Conservation (phyloP, 164 flowering plant species). For the Santalum album region DNA sequence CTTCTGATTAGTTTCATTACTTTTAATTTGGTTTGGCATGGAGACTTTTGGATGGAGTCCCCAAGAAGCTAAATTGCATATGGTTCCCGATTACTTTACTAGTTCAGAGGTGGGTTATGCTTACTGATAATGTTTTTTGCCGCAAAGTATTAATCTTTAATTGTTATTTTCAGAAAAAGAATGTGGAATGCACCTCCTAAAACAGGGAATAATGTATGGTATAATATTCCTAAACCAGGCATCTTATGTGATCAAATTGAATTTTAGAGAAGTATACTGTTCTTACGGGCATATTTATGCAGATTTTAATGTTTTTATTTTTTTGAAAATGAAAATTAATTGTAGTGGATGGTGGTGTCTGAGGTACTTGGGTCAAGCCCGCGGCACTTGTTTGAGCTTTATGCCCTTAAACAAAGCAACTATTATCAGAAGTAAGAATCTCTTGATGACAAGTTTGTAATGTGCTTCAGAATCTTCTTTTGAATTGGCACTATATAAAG, state of each 20-base stretch:
- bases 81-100: conserved; percentile 79
- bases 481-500: neutral
- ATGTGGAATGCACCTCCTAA: neutral
- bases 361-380: conserved; percentile 81
- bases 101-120: conserved; percentile 59
- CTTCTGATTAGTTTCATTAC: too few relatives aligned
- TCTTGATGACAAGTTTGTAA: neutral
- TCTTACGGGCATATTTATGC: too few relatives aligned
- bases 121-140: neutral
- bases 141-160: neutral
- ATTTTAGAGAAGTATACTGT: too few relatives aligned
- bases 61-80: conserved; percentile 80
- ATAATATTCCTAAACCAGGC: too few relatives aligned
- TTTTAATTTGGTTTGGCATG: conserved; percentile 8
- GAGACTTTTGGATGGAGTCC: conserved; percentile 90
- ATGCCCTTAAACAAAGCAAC: conserved; percentile 61
- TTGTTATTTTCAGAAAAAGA: neutral
- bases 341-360: conserved; percentile 64
- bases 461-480: neutral
- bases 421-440: conserved; percentile 38
- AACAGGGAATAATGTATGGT: neutral
- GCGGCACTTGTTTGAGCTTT: conserved; percentile 73
- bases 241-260: too few relatives aligned
- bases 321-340: conserved; percentile 2
- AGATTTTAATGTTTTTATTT: too few relatives aligned